These are phyloP conservation scores for Beauveria sp. DNA, from an alignment of 2,329 filamentous ascomycete species.

Conservation along the genomic window DNA sequence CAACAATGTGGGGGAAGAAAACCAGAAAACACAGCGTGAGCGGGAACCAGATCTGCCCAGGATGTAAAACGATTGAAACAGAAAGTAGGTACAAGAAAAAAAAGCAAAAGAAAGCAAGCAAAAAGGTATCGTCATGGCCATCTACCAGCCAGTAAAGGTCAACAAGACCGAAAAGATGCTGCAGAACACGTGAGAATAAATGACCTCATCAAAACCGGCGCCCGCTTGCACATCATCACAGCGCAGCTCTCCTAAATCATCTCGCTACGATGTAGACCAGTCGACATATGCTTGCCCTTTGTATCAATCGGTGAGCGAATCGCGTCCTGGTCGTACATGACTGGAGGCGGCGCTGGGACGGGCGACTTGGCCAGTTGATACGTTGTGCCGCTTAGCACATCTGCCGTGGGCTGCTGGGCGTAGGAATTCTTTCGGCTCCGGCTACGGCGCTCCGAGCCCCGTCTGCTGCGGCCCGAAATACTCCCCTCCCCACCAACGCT, in stretches of 20 bases:
- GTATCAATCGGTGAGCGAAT: conserved; percentile 27
- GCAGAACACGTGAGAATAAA: neutral
- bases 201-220: neutral
- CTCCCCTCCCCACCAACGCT: conserved; percentile 45
- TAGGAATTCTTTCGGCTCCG: conserved; percentile 41
- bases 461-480: conserved; percentile 46
- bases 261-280: conserved; percentile 46
- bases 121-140: conserved; percentile 8
- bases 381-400: conserved; percentile 4
- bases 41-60: neutral
- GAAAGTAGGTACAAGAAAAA: conserved; percentile 5
- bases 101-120: neutral
- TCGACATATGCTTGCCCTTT: conserved; percentile 35
- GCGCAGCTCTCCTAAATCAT: conserved; percentile 38
- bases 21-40: neutral
- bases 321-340: conserved; percentile 30
- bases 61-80: conserved; percentile 9
- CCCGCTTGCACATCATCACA: neutral
- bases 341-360: conserved; percentile 22
- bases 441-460: conserved; percentile 53
- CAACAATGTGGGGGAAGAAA: neutral
- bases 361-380: conserved; percentile 4
- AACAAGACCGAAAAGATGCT: neutral
- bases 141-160: neutral
- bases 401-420: neutral